Conservation (phyloP, 352 stramenopile species). For the Phytophthora macrochlamydospora region DNA sequence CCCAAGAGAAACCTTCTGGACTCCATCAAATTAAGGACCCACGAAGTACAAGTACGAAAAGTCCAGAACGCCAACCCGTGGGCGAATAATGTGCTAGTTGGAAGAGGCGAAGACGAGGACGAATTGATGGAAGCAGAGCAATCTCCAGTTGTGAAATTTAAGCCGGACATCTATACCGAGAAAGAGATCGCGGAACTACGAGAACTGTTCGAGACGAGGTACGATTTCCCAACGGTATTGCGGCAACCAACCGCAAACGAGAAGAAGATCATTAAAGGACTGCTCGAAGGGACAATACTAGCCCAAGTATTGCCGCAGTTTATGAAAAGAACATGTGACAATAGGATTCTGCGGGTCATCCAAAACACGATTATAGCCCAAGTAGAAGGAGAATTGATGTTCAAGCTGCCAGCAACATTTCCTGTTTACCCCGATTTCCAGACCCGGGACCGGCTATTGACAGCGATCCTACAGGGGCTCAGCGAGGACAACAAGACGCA, state of each 20-base stretch:
- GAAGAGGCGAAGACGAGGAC: neutral
- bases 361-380: conserved; percentile 11
- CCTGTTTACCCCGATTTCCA: conserved; percentile 10
- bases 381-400: conserved; percentile 5
- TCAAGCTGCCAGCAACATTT: neutral
- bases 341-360: neutral
- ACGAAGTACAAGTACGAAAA: neutral
- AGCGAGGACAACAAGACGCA: neutral
- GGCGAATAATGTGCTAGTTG: neutral
- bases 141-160: neutral
- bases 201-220: neutral
- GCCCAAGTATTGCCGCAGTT: conserved; percentile 2
- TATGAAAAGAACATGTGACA: neutral
- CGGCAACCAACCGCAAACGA: neutral
- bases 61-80: neutral
- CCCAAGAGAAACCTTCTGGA: neutral
- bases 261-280: neutral
- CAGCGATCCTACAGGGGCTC: neutral
- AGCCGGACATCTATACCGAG: conserved; percentile 1
- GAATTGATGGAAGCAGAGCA: neutral
- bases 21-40: neutral
- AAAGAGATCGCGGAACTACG: conserved; percentile 2
- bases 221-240: conserved; percentile 4
- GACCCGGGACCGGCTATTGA: neutral
- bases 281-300: conserved; percentile 7